These are phyloP conservation scores for Haematococcus sp. DNA, from an alignment of 139 green algal species.

Conservation along the genomic window DNA sequence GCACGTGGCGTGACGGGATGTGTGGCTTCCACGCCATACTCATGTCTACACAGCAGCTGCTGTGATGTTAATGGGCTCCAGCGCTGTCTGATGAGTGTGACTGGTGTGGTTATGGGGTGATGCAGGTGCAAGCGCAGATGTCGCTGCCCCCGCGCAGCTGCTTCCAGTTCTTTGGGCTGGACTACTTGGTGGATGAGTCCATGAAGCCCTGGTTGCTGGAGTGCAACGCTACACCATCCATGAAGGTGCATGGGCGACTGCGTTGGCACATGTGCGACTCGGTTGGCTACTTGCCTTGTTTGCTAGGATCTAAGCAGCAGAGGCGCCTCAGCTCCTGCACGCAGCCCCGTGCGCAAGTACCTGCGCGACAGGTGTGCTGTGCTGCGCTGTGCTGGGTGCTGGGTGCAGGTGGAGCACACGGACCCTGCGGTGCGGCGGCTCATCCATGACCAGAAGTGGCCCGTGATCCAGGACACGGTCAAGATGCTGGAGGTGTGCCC, in stretches of 20 bases:
- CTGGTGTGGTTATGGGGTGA: too few relatives aligned
- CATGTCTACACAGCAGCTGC: too few relatives aligned
- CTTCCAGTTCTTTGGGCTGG: slow-evolving; percentile 40
- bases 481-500: slow-evolving; percentile 38
- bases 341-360: too few relatives aligned
- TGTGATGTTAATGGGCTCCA: too few relatives aligned
- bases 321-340: too few relatives aligned
- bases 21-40: slow-evolving; percentile 1
- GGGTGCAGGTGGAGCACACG: slow-evolving; percentile 32
- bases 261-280: background rate
- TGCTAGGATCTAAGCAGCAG: too few relatives aligned
- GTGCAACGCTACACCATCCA: slow-evolving; percentile 50
- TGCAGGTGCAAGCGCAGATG: slow-evolving; percentile 29
- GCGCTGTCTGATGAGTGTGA: too few relatives aligned
- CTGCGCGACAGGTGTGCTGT: too few relatives aligned
- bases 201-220: slow-evolving; percentile 49
- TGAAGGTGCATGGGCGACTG: slow-evolving; percentile 34
- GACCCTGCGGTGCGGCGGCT: slow-evolving; percentile 21
- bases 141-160: slow-evolving; percentile 19
- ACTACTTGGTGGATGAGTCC: slow-evolving; percentile 47
- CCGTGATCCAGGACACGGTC: slow-evolving; percentile 47
- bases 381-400: too few relatives aligned
- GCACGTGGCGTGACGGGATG: slow-evolving; percentile 2
- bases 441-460: slow-evolving; percentile 49
- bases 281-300: background rate